These are phyloP conservation scores for Dendrothele bispora DNA, from an alignment of 768 basidiomycete genomes.

Conservation along the genomic window DNA sequence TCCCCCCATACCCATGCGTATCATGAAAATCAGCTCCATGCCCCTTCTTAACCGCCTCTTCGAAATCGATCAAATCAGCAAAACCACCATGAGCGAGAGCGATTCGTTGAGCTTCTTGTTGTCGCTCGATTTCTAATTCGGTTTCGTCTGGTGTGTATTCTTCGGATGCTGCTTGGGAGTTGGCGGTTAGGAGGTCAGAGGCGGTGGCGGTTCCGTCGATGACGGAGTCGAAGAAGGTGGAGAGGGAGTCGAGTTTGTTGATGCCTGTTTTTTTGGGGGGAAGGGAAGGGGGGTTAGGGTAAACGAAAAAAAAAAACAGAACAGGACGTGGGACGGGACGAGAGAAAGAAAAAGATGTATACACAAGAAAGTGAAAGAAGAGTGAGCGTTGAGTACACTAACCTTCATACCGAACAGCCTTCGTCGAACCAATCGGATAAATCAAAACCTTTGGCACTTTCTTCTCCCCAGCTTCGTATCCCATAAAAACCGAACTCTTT, in stretches of 20 bases:
- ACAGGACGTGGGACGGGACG: conserved; percentile 1
- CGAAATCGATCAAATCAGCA: conserved; percentile 50
- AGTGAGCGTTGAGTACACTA: conserved; percentile 11
- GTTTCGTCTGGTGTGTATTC: conserved; percentile 39
- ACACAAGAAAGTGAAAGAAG: no score
- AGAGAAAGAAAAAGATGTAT: neutral
- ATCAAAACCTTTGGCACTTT: conserved; percentile 69
- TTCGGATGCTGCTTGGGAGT: conserved; percentile 39
- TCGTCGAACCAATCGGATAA: conserved; percentile 61
- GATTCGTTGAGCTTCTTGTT: conserved; percentile 54
- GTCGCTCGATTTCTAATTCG: conserved; percentile 46
- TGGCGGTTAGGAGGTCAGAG: conserved; percentile 48
- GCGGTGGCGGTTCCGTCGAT: conserved; percentile 66
- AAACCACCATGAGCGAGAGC: conserved; percentile 53
- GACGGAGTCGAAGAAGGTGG: conserved; percentile 71
- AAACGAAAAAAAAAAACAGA: neutral
- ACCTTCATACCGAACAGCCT: conserved; percentile 71
- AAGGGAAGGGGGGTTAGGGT: neutral
- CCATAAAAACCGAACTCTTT: conserved; percentile 54
- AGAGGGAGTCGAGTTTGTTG: conserved; percentile 73
- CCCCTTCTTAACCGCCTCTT: conserved; percentile 43
- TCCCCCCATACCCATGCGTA: conserved; percentile 39
- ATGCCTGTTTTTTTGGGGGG: no score
- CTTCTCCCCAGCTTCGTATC: conserved; percentile 52
- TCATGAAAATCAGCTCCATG: conserved; percentile 45